Conservation (phyloP, 2,329 filamentous ascomycete genomes). For the Simplicillium sp. region DNA sequence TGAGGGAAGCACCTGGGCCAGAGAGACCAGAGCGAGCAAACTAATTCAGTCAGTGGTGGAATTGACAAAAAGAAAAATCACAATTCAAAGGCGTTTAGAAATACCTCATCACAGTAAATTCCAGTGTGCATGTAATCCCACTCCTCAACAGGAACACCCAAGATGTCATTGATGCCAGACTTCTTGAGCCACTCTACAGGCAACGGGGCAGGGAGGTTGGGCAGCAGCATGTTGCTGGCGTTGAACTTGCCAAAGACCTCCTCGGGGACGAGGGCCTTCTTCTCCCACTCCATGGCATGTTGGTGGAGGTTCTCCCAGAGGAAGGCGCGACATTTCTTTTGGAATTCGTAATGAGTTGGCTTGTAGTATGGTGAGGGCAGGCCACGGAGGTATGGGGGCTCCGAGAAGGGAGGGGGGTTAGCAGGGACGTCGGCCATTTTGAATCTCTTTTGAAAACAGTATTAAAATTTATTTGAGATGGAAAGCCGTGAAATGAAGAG, state of each 20-base stretch:
- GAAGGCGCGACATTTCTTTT: conserved; percentile 59
- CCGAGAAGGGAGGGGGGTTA: conserved; percentile 49
- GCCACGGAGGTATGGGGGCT: conserved; percentile 61
- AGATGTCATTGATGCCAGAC: conserved; percentile 55
- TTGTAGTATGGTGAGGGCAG: conserved; percentile 66
- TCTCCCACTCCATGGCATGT: conserved; percentile 62
- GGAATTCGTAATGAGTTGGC: conserved; percentile 54
- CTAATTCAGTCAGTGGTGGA: conserved; percentile 27
- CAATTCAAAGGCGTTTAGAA: not conserved
- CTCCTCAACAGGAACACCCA: conserved; percentile 61
- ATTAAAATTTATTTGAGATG: no score
- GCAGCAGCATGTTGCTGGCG: conserved; percentile 53
- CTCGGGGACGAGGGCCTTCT: conserved; percentile 49
- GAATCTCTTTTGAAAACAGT: no score
- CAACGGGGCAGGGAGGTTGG: conserved; percentile 58
- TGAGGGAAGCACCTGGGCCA: conserved; percentile 56
- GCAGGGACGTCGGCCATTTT: conserved; percentile 1
- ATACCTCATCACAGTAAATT: conserved; percentile 54
- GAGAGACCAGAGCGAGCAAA: conserved; percentile 55
- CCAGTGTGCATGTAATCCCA: conserved; percentile 63
- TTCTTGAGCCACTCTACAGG: conserved; percentile 59
- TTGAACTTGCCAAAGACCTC: conserved; percentile 52
- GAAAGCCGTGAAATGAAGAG: no score
- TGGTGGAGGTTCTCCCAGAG: conserved; percentile 52
- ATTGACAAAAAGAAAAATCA: not conserved